Base-by-base conservation (phyloP, 2,329 filamentous ascomycete genomes). In the Laburnicola sp. region DNA sequence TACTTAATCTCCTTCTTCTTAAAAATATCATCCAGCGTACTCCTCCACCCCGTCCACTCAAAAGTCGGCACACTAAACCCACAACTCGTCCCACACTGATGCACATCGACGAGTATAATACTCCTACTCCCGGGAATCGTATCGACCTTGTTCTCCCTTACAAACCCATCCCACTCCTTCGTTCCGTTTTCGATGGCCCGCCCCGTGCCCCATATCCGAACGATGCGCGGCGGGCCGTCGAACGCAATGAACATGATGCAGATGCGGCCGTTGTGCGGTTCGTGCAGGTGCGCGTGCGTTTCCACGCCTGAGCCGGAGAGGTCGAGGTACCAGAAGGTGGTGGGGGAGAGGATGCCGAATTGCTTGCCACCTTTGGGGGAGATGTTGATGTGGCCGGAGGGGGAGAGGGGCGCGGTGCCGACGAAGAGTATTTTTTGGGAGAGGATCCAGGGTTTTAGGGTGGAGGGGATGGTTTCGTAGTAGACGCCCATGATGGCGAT, bases 301-400 rank as follows among this genome's bases (percentile, higher is more conserved):
- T 78, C 76, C n/a, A 73, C 64, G 6, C 76, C 76, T 10, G 64
- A 70, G 9, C 76, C 76, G 1, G 68, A 71, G 0, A 77, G 64
- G 46, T 78, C 76, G 57, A 76, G 67, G 53, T 76, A 78, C 74
- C 74, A 77, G 61, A 77, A 78, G 0, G 68, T 66, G 4, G 63
- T 67, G 5, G 71, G 59, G 28, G 71, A 66, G 3, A 74, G 39
- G 23, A 78, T 66, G 26, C 75, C 75, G 50, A 76, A 76, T 27
- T 69, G 44, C 5, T 52, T 45, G 4, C 75, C 75, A 48, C 76
- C 75, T 58, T 78, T 78, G 2, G 76, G 76, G 0, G 74, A 76
- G 54, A 77, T 68, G 54, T 78, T 78, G 56, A 78, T 74, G 59
- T 78, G 75, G 22, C 75, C 75, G 3, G 57, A 31, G 22, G 54